Conservation (phyloP, 495 filamentous ascomycete genomes). For the Aspergillus sclerotiicarbonarius region DNA sequence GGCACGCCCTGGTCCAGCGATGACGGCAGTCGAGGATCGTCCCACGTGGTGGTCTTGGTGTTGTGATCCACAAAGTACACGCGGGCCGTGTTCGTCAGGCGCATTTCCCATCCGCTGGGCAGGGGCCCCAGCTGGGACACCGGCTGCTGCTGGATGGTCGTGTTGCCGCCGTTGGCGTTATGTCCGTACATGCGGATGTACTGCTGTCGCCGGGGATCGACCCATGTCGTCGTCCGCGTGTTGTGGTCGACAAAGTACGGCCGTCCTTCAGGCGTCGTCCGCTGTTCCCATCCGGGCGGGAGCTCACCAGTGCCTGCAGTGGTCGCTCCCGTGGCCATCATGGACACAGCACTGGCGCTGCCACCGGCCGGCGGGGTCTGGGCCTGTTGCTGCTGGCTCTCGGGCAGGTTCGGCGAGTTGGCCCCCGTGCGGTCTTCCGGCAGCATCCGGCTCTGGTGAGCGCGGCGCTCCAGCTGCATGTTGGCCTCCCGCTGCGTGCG, state of each 20-base stretch:
- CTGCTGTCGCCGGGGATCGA: constrained; percentile 96
- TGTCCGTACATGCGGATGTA: constrained; percentile 97
- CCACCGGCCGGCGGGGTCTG: constrained; percentile 47
- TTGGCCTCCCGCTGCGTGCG: constrained; percentile 78
- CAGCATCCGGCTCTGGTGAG: constrained; percentile 92
- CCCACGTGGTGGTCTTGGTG: constrained; percentile 99
- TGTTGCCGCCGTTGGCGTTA: constrained; percentile 68
- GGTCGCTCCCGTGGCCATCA: constrained; percentile 94
- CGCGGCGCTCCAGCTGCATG: constrained; percentile 84
- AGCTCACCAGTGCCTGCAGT: constrained; percentile 94
- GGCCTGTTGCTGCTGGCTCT: constrained; percentile 54
- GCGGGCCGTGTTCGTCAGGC: constrained; percentile 92
- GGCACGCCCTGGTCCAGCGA: constrained; percentile 98
- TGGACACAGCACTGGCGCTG: constrained; percentile 61
- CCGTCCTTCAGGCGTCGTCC: constrained; percentile 90
- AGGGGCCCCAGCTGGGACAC: constrained; percentile 96
- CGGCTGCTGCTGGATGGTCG: constrained; percentile 92
- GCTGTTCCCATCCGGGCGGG: constrained; percentile 93
- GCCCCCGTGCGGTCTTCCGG: constrained; percentile 94
- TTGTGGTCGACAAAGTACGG: constrained; percentile 99
- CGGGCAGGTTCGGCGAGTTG: constrained; percentile 79
- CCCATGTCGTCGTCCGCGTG: constrained; percentile 97
- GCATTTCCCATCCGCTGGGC: constrained; percentile 99
- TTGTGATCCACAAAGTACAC: constrained; percentile 99
- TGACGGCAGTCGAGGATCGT: constrained; percentile 91